Evolutionary conservation across 2,329 filamentous ascomycete species (phyloP), one percentile per base, ranked within the genome.

Genomic region (Phyllosticta citriasiana): DNA sequence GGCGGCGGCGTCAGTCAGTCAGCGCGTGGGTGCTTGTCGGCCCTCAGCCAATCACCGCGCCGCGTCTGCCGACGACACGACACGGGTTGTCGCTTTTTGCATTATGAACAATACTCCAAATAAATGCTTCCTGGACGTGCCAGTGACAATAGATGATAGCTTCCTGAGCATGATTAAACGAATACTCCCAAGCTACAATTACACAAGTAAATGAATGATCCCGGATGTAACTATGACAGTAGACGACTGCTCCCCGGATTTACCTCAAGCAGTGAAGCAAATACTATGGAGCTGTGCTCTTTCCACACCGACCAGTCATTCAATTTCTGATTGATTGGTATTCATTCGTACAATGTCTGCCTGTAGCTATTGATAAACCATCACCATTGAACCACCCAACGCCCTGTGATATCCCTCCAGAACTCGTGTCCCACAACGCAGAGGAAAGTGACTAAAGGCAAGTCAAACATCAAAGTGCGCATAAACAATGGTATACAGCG

Each of bases 401-500:
- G 40, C 40, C 40, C n/a, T n/a, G 16, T 30, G 27, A 30, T n/a
- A 47, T 19, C 16, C 40, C 40, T n/a, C 14, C 4, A n/a, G 40
- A 4, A 14, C 14, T 47, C 33, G 10, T 33, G 33, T 40, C 33
- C 16, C 33, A 40, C 33, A 22, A 22, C 19, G 27, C 27, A 6
- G 16, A 47, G n/a, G 40, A 47, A n/a, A n/a, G 40, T n/a, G 14
- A 16, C 7, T n/a, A n/a, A n/a, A n/a, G 7, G n/a, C 40, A 16
- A 4, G n/a, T 4, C 14, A 47, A 47, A 30, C 14, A 47, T 47
- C 40, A 47, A 22, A 47, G 16, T n/a, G 40, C 40, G 40, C 16
- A 47, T 19, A 47, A 47, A 57, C 55, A 61, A 58, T 62, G 60
- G 60, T 62, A 62, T 62, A 62, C 60, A 62, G 60, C 60, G 57